Conservation (phyloP, 768 basidiomycete genomes). For the Trametes meyenii region DNA sequence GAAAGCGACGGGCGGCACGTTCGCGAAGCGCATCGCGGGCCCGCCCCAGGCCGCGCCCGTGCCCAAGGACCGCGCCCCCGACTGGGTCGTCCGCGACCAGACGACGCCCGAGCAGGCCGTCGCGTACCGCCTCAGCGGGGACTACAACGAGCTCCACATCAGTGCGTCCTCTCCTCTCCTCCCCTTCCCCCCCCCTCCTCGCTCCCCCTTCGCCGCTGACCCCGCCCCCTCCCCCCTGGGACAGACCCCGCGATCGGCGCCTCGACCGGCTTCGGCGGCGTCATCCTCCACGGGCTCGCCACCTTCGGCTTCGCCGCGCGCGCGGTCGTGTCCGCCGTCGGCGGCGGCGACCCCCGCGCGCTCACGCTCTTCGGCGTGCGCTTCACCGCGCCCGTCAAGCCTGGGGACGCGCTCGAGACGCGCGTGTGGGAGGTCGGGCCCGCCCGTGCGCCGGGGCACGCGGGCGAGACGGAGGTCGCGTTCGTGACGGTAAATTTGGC, state of each 20-base stretch:
- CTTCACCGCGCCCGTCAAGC: constrained; percentile 84
- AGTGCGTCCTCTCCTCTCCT: constrained; percentile 34
- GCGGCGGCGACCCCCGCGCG: constrained; percentile 58
- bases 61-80: constrained; percentile 43
- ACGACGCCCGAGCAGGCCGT: constrained; percentile 47
- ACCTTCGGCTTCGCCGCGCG: constrained; percentile 84
- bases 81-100: constrained; percentile 44
- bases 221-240: constrained; percentile 29
- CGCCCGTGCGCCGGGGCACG: constrained; percentile 31
- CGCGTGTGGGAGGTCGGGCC: constrained; percentile 74
- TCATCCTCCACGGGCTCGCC: constrained; percentile 84
- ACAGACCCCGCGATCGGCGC: constrained; percentile 78
- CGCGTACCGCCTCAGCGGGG: constrained; percentile 52
- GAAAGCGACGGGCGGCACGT: constrained; percentile 41
- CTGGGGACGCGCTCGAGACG: constrained; percentile 81
- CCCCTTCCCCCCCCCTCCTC: not conserved
- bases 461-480: constrained; percentile 40
- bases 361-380: constrained; percentile 71
- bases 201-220: not conserved
- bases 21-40: constrained; percentile 43
- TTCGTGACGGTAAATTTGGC: constrained; percentile 43
- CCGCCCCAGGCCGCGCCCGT: constrained; percentile 39
- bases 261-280: constrained; percentile 76
- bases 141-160: constrained; percentile 56
- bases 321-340: constrained; percentile 66